phyloP scores from a whole-genome alignment of 2,329 filamentous ascomycete genomes.

The Nemania diffusa region DNA sequence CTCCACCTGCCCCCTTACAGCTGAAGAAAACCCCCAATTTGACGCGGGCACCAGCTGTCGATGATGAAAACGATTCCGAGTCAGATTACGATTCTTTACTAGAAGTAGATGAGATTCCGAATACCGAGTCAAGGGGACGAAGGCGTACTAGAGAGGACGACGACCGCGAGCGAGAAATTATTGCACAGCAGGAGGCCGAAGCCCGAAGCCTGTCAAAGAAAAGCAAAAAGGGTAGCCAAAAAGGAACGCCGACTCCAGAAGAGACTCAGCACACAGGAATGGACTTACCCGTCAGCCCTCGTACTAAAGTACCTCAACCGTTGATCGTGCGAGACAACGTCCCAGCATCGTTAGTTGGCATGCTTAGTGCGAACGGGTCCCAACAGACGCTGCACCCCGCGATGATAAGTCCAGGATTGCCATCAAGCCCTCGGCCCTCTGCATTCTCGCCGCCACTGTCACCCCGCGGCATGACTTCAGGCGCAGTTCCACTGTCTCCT shows the following conservation, averaged over 20 bases:
- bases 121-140: conserved; percentile 73
- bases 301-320: conserved; percentile 46
- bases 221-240: conserved; percentile 67
- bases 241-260: conserved; percentile 57
- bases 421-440: conserved; percentile 67
- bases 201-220: conserved; percentile 79
- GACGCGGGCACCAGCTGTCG: conserved; percentile 48
- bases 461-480: conserved; percentile 61
- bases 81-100: conserved; percentile 86
- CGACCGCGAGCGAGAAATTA: conserved; percentile 77
- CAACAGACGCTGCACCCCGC: conserved; percentile 53
- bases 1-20: conserved; percentile 85
- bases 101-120: conserved; percentile 72
- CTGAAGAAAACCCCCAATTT: conserved; percentile 62
- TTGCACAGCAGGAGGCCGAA: conserved; percentile 74
- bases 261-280: conserved; percentile 45
- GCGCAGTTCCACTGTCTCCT: conserved; percentile 72
- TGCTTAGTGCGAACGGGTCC: conserved; percentile 55
- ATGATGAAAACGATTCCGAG: conserved; percentile 73
- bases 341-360: conserved; percentile 63
- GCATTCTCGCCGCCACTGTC: conserved; percentile 75
- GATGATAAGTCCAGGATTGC: conserved; percentile 69
- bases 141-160: conserved; percentile 89
- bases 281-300: conserved; percentile 54
- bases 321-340: conserved; percentile 53